These are phyloP conservation scores for Acanthamoeba lenticulata DNA, from an alignment of 208 protist genomes.

Conservation along the genomic window DNA sequence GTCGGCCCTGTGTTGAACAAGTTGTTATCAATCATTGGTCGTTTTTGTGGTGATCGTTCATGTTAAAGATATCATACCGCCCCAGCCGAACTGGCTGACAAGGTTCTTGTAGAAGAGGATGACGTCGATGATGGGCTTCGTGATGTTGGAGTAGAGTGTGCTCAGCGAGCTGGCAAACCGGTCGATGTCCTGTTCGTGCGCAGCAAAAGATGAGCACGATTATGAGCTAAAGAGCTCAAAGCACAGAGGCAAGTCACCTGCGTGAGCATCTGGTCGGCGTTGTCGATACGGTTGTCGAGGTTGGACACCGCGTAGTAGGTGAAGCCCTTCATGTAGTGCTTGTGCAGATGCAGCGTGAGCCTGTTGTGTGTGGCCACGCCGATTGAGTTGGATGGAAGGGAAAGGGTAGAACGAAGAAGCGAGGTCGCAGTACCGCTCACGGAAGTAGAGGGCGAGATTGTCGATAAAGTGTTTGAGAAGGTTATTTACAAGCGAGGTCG, in stretches of 20 bases:
- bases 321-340: conserved; percentile 46
- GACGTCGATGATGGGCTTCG: conserved; percentile 52
- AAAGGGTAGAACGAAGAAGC: neutral
- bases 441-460: conserved; percentile 47
- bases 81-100: neutral
- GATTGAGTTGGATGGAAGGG: neutral
- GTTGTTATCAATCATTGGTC: neutral
- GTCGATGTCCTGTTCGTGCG: neutral
- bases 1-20: neutral
- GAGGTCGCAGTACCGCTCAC: neutral
- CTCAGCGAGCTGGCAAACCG: neutral
- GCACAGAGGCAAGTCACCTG: neutral
- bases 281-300: conserved; percentile 60
- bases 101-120: conserved; percentile 31
- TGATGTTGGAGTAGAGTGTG: conserved; percentile 62
- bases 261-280: conserved; percentile 29
- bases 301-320: conserved; percentile 58
- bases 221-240: neutral
- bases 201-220: neutral
- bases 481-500: conserved; percentile 52
- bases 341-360: neutral
- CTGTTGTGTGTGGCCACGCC: neutral
- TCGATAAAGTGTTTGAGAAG: conserved; percentile 24
- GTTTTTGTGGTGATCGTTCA: neutral
- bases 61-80: neutral